Evolutionary conservation across 805 yeast genomes (phyloP), one percentile per base, ranked within the genome.

Genomic region (Saturnispora dispora): DNA sequence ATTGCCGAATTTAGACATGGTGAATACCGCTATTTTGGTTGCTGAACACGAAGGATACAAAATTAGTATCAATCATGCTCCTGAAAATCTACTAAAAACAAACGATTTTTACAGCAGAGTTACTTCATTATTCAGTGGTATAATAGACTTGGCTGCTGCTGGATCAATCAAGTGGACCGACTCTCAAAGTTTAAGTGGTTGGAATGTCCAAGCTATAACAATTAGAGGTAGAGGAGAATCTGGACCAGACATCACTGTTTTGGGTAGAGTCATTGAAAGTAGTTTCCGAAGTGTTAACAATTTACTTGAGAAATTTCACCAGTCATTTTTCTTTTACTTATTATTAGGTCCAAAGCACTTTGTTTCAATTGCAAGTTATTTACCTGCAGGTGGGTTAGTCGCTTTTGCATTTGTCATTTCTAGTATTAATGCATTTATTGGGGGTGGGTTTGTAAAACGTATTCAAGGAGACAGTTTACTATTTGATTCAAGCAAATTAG

Each of bases 111-210:
- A 65, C 58, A 64, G 78, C 13, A 73, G 97, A 52, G 69, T 85
- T 36, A 70, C 70, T 27, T 78, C 84, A 0, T 62, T 93, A 48
- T 53, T 78, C 15, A 70, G 73, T 36, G 93, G 96, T 0, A 77
- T 93, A n/a, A 66, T 75, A 51, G 76, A 77, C 45, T 78, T 87
- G 61, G 79, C 90, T 4, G 61, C 81, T 5, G 76, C 96, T 0
- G 98, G 98, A 1, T 65, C 86, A 7, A 25, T 60, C 10, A 55
- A 57, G 4, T 64, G 64, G 35, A 74, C 82, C 40, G 87, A 93
- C n/a, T 81, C 89, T 58, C 97, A 91, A 63, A 88, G 91, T 13
- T 93, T 91, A 63, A 83, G 93, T 49, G 97, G 98, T 4, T 93
- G 96, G 95, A 84, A 95, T 63, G 85, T 93, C 53, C 98, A 91